phyloP scores from a whole-genome alignment of 1,139 yeast species.

The Kodamaea arcana region DNA sequence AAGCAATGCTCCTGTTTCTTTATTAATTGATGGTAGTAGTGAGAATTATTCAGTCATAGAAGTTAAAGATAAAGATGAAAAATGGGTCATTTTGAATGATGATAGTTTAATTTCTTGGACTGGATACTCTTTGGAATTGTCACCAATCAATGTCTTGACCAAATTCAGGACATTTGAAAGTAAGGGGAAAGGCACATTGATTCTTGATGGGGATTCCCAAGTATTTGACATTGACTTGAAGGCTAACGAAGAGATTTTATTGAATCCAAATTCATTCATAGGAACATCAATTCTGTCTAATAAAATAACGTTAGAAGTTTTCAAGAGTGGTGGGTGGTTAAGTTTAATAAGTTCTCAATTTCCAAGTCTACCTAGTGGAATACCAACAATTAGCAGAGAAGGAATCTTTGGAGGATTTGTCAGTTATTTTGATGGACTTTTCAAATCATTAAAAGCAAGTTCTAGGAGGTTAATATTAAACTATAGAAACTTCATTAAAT shows the following conservation, averaged over 20 bases:
- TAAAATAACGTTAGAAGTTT: not conserved
- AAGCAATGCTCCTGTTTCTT: slow-evolving; percentile 22
- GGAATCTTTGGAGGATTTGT: not conserved
- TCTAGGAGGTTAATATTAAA: not conserved
- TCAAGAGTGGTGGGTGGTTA: not conserved
- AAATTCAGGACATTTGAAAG: slow-evolving; percentile 9
- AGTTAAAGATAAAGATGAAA: slow-evolving; percentile 8
- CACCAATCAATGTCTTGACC: slow-evolving; percentile 5
- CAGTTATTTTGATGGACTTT: not conserved
- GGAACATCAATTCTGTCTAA: slow-evolving; percentile 14
- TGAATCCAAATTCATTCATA: slow-evolving; percentile 13
- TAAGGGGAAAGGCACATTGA: slow-evolving; percentile 16
- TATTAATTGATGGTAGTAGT: slow-evolving; percentile 28
- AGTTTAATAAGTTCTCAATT: not conserved
- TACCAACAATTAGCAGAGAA: not conserved
- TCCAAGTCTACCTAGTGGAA: not conserved
- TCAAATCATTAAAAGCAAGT: too few relatives aligned
- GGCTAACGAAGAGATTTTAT: slow-evolving; percentile 13
- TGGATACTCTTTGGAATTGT: slow-evolving; percentile 15
- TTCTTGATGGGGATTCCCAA: slow-evolving; percentile 14
- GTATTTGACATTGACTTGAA: slow-evolving; percentile 13
- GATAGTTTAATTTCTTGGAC: slow-evolving; percentile 18
- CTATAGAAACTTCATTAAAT: not conserved
- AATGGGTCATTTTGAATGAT: slow-evolving; percentile 15
- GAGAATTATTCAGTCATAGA: slow-evolving; percentile 25